Base-by-base conservation (phyloP, 2,329 filamentous ascomycete species). In the Fusarium cyanostomum region DNA sequence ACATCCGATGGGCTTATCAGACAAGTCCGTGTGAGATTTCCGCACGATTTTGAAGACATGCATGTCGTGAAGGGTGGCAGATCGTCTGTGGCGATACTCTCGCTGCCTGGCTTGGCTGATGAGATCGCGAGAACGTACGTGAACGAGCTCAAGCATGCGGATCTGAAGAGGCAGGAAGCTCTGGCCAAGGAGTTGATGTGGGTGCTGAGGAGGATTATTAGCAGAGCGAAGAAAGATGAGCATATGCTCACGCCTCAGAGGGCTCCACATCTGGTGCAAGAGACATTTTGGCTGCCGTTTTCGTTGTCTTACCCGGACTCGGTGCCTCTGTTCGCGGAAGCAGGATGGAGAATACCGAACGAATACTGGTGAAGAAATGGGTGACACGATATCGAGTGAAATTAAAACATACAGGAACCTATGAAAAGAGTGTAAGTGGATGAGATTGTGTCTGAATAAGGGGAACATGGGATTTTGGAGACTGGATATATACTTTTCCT, bases 21-120 rank as follows among this genome's bases (percentile, higher is more conserved):
- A 15, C 62, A 68, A 15, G 72, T 84, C 1, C 70, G 73, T 10
- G 70, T 82, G 34, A 72, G 75, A 46, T 79, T 78, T 61, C 50
- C 77, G 5, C 64, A 71, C 24, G 63, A 62, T n/a, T 78, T 80
- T 45, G 69, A 73, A 9, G 28, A 54, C 7, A 64, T 79, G 1
- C 57, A 73, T 28, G 35, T 56, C 4, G 58, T 71, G 35, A 57
- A 56, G 8, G 61, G 66, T 18, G 62, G 66, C 6, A 49, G 31
- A 24, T 51, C 63, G 10, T 49, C 56, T 26, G 67, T 70, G 8
- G 48, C 56, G 26, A 70, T 80, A 8, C 69, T 79, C n/a, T 70
- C 72, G 3, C 72, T 80, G 30, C 67, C 74, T 4, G 68, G 68
- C 30, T 56, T 80, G 21, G 68, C 77, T 2, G 72, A 79, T 50